phyloP scores from a whole-genome alignment of 164 flowering plant species.

The Magnolia changhungtana region DNA sequence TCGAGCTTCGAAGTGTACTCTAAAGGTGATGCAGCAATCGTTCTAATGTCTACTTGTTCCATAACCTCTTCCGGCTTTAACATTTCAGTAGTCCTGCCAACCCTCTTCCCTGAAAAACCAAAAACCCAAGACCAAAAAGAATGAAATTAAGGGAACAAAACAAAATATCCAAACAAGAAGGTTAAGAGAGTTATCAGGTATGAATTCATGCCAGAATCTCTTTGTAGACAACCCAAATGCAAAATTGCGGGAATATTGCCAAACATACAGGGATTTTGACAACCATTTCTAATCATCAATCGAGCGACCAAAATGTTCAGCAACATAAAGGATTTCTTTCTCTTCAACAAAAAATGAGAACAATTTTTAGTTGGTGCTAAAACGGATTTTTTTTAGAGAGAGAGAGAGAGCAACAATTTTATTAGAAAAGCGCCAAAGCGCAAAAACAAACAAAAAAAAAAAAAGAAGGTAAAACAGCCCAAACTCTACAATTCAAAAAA shows the following conservation, averaged over 20 bases:
- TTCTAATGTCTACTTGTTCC: constrained; percentile 73
- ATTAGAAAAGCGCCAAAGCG: too few species aligned
- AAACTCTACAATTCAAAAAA: too few species aligned
- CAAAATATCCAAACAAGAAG: not conserved
- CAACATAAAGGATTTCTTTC: not conserved
- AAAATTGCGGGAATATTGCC: not conserved
- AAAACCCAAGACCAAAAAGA: not conserved
- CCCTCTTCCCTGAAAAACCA: constrained; percentile 48
- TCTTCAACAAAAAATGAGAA: too few species aligned
- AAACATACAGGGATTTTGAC: not conserved
- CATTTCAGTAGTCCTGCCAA: constrained; percentile 66
- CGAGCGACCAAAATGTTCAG: not conserved
- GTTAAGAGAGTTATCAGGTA: not conserved
- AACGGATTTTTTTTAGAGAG: too few species aligned
- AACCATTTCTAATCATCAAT: not conserved
- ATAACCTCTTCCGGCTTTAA: constrained; percentile 73
- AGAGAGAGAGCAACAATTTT: too few species aligned
- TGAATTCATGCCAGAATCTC: too few species aligned
- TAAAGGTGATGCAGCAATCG: constrained; percentile 78
- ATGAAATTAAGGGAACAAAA: not conserved
- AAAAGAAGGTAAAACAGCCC: too few species aligned
- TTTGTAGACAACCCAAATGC: not conserved
- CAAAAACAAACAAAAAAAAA: too few species aligned
- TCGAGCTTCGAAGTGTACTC: constrained; percentile 58
- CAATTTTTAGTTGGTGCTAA: too few species aligned